Evolutionary conservation across 2,329 filamentous ascomycete genomes (phyloP).

Genomic region (Penicillium glabrum): DNA sequence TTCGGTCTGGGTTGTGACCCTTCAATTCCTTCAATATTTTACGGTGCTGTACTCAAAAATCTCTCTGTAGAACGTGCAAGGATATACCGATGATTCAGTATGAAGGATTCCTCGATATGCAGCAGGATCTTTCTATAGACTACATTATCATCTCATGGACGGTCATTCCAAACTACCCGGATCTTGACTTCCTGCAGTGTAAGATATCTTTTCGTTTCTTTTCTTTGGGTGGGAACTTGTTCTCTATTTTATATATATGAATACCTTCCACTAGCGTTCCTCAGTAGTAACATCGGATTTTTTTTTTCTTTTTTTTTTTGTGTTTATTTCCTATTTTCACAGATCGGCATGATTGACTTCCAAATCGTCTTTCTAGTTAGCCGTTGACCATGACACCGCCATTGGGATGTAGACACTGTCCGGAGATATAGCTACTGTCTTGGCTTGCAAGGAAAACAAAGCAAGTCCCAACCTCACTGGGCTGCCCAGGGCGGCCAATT

Average conservation of each 20-base stretch:
- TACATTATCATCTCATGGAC: not conserved
- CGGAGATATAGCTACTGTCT: slow-evolving; percentile 72
- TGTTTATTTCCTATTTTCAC: not conserved
- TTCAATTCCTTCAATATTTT: not conserved
- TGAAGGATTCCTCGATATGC: not conserved
- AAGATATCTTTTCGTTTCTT: not conserved
- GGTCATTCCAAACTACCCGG: not conserved
- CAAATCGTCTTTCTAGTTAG: slow-evolving; percentile 19
- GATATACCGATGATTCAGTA: not conserved
- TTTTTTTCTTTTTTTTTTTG: not conserved
- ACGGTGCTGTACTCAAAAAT: not conserved
- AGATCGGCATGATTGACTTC: not conserved
- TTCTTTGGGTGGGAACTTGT: too few relatives aligned
- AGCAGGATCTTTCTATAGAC: not conserved
- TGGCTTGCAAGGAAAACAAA: slow-evolving; percentile 76
- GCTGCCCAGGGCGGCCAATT: slow-evolving; percentile 76
- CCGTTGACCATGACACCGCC: slow-evolving; percentile 58
- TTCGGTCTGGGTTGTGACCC: not conserved
- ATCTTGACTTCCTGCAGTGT: not conserved
- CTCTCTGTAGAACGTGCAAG: not conserved
- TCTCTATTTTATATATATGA: not conserved
- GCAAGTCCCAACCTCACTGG: slow-evolving; percentile 77
- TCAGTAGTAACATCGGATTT: too few relatives aligned
- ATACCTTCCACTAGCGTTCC: not conserved
- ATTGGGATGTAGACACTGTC: slow-evolving; percentile 68